A percentile compares a stretch with the other conserved stretches of the same genome.
phyloP scores from a whole-genome alignment of 129 eudicot genomes.

The Ambrosia trifida region DNA sequence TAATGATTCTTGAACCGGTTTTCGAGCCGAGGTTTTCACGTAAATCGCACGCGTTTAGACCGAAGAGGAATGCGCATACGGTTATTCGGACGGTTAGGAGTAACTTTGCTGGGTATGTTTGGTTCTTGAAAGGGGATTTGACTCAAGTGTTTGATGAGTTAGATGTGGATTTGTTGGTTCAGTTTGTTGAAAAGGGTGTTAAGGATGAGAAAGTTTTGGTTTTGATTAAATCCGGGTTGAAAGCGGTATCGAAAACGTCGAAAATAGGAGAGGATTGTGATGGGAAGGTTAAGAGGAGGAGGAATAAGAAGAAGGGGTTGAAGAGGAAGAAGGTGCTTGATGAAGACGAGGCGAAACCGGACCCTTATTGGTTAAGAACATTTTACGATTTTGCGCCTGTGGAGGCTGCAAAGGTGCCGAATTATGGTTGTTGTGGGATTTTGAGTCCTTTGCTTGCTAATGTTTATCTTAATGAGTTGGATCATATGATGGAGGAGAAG shows the following conservation, averaged over 20 bases:
- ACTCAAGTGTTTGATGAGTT: conserved; percentile 52
- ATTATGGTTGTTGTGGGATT: conserved; percentile 86
- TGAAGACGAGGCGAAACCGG: conserved; percentile 93
- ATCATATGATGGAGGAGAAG: conserved; percentile 81
- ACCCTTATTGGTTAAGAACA: conserved; percentile 88
- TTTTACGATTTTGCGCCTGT: conserved; percentile 88
- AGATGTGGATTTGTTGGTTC: conserved; percentile 50
- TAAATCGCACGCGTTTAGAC: conserved; percentile 85
- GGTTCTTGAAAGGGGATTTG: conserved; percentile 87
- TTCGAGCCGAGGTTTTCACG: conserved; percentile 77
- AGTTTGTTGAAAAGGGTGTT: conserved; percentile 58
- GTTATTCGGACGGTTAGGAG: conserved; percentile 84
- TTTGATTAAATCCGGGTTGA: conserved; percentile 65
- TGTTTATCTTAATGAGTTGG: conserved; percentile 80
- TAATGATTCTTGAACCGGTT: conserved; percentile 81
- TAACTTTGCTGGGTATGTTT: conserved; percentile 88
- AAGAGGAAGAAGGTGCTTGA: conserved; percentile 64
- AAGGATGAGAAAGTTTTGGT: conserved; percentile 73
- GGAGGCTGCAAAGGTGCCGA: conserved; percentile 82
- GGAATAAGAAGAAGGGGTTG: conserved; percentile 50
- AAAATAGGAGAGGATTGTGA: background rate
- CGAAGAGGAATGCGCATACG: conserved; percentile 73
- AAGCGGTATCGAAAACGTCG: conserved; percentile 22
- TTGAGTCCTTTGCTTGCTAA: conserved; percentile 89
- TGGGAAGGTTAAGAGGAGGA: conserved; percentile 32